These are phyloP conservation scores for Penicillium egyptiacum DNA, from an alignment of 495 filamentous ascomycete genomes.

Conservation along the genomic window DNA sequence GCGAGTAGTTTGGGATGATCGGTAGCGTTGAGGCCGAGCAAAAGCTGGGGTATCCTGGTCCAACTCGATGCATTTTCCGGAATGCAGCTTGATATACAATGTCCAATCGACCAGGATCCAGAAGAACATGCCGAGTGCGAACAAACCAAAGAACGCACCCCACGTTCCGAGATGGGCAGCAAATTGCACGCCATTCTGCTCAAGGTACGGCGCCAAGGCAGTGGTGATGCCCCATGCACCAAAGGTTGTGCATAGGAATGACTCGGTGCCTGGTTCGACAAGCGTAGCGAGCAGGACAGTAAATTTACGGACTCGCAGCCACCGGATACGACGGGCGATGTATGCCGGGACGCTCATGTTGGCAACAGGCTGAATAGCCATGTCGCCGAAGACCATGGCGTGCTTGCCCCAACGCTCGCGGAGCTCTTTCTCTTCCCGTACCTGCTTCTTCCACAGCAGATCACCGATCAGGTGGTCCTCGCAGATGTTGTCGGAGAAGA, in stretches of 20 bases:
- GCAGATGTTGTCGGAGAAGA: slow-evolving; percentile 94
- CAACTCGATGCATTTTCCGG: slow-evolving; percentile 63
- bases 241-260: slow-evolving; percentile 77
- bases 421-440: slow-evolving; percentile 44
- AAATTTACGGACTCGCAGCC: slow-evolving; percentile 93
- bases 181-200: slow-evolving; percentile 50
- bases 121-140: slow-evolving; percentile 58
- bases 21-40: slow-evolving; percentile 45
- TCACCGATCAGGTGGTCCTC: slow-evolving; percentile 97
- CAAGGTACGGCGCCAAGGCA: slow-evolving; percentile 58
- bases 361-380: slow-evolving; percentile 86
- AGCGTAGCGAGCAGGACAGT: slow-evolving; percentile 86
- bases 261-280: slow-evolving; percentile 93
- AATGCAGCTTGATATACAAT: slow-evolving; percentile 72
- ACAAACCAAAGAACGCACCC: slow-evolving; percentile 63
- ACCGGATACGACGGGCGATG: slow-evolving; percentile 79
- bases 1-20: slow-evolving; percentile 32
- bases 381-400: slow-evolving; percentile 75
- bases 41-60: slow-evolving; percentile 74
- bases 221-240: slow-evolving; percentile 77
- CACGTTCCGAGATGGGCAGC: slow-evolving; percentile 55
- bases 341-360: slow-evolving; percentile 78
- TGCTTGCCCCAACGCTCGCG: slow-evolving; percentile 69
- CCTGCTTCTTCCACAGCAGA: slow-evolving; percentile 70
- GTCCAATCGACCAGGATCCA: slow-evolving; percentile 78